These are phyloP conservation scores for Sicyos baderoa DNA, from an alignment of 306 rosid species.

Conservation along the genomic window DNA sequence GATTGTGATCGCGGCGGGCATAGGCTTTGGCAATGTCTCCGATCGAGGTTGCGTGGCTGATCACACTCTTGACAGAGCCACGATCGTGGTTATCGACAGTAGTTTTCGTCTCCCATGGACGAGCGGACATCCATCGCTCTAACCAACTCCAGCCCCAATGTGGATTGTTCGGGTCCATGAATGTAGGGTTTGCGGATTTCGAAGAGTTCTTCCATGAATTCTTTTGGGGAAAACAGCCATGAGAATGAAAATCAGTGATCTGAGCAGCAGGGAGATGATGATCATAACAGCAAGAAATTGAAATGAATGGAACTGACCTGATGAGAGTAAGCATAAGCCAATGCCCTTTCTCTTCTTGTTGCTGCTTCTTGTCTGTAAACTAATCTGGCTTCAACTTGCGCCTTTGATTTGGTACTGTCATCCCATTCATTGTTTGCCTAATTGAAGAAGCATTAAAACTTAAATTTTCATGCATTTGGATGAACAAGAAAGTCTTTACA, in stretches of 20 bases:
- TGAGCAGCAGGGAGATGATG: background rate
- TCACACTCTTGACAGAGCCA: constrained; percentile 31
- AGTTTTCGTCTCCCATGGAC: constrained; percentile 73
- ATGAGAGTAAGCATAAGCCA: constrained; percentile 78
- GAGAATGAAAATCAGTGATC: constrained; percentile 6
- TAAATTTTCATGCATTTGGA: background rate
- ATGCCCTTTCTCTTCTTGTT: constrained; percentile 71
- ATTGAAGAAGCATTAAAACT: constrained; percentile 19
- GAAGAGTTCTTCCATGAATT: constrained; percentile 58
- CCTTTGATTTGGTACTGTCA: constrained; percentile 55
- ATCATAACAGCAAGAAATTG: background rate
- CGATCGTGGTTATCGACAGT: constrained; percentile 31
- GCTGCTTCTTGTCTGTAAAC: constrained; percentile 63
- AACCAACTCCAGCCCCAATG: constrained; percentile 99
- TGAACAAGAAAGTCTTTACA: background rate
- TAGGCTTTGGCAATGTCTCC: constrained; percentile 61
- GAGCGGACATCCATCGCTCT: constrained; percentile 83
- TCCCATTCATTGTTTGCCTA: constrained; percentile 62
- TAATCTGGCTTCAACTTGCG: constrained; percentile 51
- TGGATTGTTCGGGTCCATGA: constrained; percentile 74
- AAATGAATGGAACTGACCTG: constrained; percentile 36
- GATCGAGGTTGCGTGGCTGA: constrained; percentile 37
- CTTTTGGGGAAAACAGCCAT: constrained; percentile 28
- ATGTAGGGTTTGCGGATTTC: constrained; percentile 48
- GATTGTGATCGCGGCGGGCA: constrained; percentile 33